Evolutionary conservation across 306 rosid genomes (phyloP), one percentile per base, ranked within the genome.

Genomic region (Boehmeria nivea): DNA sequence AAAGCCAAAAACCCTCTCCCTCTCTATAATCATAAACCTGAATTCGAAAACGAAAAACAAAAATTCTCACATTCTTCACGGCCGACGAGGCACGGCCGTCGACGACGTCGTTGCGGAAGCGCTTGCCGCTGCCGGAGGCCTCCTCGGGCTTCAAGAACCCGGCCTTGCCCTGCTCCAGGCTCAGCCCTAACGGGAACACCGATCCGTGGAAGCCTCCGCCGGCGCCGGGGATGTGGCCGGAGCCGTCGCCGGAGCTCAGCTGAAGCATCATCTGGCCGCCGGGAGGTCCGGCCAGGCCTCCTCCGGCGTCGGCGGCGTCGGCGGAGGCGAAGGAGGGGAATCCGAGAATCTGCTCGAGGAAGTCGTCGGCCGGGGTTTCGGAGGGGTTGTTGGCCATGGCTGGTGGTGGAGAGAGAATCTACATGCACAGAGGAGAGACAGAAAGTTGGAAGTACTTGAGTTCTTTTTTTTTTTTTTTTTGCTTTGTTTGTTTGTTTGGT

Each of bases 321-420:
- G 79, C 27, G 21, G 96, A 67, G 37, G 80, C 79, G 70, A 87
- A 91, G 53, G 63, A 62, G 2, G 89, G 80, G 46, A 82, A 75
- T 13, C 95, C 84, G 11, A 91, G 99, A 67, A 91, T 84, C 73
- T 91, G 96, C 45, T 91, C 96, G 8, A 91, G 73, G 77, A 91
- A 91, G 53, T 91, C 99, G 54, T 91, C 99, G 64, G 81, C 60
- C 25, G 83, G 70, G 4, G 94, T 61, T 13, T 87, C 89, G 15
- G 95, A 81, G 15, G 88, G 82, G 51, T 82, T 87, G 67, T 78
- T 87, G 12, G 96, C 87, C 99, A 91, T 91, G 58, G 7, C n/a
- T n/a, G 45, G 42, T 14, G 37, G 38, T 6, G 37, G 23, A 34
- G 51, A 18, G 65, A 65, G 73, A 61, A 73, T 55, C 70, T 65